Base-by-base conservation (phyloP, 1,284 basidiomycete genomes). In the Xerocomus cyaneibrunnescens region DNA sequence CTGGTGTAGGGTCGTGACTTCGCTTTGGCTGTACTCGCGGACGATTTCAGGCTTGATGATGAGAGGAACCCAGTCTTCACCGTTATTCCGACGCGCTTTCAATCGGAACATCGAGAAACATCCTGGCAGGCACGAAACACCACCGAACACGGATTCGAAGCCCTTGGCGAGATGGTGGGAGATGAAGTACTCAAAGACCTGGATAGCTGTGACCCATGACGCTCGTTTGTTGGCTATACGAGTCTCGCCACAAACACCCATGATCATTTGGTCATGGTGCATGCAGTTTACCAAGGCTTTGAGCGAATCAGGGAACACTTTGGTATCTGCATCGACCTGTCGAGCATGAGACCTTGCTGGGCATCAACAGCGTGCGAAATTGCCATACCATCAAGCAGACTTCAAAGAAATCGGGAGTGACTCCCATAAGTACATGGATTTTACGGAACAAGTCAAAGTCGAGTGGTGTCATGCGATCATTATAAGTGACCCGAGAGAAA, bases 51-150 rank as follows among this genome's bases (percentile, higher is more conserved):
- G 95, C 66, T 98, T 98, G 70, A 93, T 87, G 65, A 99, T 90
- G 59, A 99, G 84, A 3, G 97, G 97, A 5, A 99, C 84, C 97
- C 97, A 99, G 68, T 99, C 96, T 58, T 95, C 92, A 52, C 93
- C 93, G 42, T 80, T 81, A 19, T 80, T 69, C 66, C 88, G 94
- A 55, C 95, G 82, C 5, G 95, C 94, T 74, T 99, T 99, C 70
- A 99, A 80, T 45, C 97, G 82, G 76, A 99, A 99, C 94, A 99
- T 98, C 41, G 94, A 98, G 78, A 99, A 99, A 74, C 97, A 99
- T 21, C 97, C 97, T 0, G 97, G 97, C 38, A 99, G 76, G 79
- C 97, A 99, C 14, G 97, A 95, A 50, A 99, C 97, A 85, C 97
- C 97, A 68, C 97, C 97, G 69, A 99, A 99, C 16, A 98, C 94